phyloP scores from a whole-genome alignment of 2,329 filamentous ascomycete genomes.

The Bretziella fagacearum region DNA sequence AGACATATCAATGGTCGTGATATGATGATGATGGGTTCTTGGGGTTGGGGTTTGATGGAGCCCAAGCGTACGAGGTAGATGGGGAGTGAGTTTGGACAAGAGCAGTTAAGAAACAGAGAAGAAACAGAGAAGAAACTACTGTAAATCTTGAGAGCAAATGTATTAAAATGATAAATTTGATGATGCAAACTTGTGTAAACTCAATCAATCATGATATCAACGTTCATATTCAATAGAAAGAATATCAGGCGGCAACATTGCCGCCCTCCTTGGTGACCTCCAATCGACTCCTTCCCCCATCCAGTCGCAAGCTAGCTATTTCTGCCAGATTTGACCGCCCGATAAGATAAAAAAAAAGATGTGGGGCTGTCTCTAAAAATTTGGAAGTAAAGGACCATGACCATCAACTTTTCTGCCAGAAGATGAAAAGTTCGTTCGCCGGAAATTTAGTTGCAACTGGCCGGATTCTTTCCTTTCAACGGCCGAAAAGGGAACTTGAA shows the following conservation, averaged over 20 bases:
- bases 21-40: not conserved
- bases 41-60: conserved; percentile 1
- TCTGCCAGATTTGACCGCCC: conserved; percentile 10
- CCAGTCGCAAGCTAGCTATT: not conserved
- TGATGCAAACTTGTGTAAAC: too few species aligned
- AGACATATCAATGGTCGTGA: conserved; percentile 4
- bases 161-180: too few species aligned
- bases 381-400: conserved; percentile 8
- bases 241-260: too few species aligned
- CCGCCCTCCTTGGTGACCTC: too few species aligned
- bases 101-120: not conserved
- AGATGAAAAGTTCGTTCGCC: not conserved
- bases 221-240: too few species aligned
- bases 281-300: not conserved
- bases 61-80: not conserved
- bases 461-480: too few species aligned
- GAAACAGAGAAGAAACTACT: not conserved
- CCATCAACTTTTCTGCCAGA: not conserved
- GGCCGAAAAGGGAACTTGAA: too few species aligned
- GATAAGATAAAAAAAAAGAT: conserved; percentile 19
- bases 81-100: not conserved
- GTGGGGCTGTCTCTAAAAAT: conserved; percentile 17
- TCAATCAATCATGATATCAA: too few species aligned
- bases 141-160: too few species aligned
- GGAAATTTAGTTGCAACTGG: too few species aligned